Base-by-base conservation (phyloP, 1,139 yeast genomes). In the Scheffersomyces illinoinensis region DNA sequence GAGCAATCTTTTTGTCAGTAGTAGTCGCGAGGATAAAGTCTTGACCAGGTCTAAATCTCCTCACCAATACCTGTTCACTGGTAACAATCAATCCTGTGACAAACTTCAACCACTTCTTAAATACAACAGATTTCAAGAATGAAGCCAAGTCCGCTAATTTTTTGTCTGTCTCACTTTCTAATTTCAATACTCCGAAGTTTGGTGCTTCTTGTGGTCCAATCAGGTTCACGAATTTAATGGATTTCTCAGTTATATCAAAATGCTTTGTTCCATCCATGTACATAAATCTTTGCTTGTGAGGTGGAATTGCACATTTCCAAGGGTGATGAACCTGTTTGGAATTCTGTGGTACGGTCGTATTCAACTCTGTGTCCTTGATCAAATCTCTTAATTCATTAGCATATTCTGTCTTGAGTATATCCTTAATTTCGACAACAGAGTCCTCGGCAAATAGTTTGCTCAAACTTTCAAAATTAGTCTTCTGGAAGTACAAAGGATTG, bases 21-120 rank as follows among this genome's bases (percentile, higher is more conserved):
- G 91, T 84, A 0, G 98, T 91, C 0, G 99, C 99, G 55, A 96
- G 79, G 4, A 95, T 93, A 72, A 91, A 96, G 73, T 96, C 99
- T 50, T 86, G 87, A 1, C 98, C 99, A 0, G 98, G 99, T 66
- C 99, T 85, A 76, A 96, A 96, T 63, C 98, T 80, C 69, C 99
- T 85, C 2, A 90, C 83, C 50, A 93, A 70, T 1, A 90, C 76
- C 65, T 90, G 91, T 60, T 90, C 91, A 52, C 88, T 83, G 10
- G 86, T 77, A 8, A 90, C 86, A 2, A 82, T 76, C 58, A 93
- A 71, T n/a, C 87, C 83, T 0, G 98, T 90, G 5, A 93, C 73
- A 3, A 77, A 62, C 23, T 79, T 76, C 50, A 96, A 71, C 90
- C 96, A 93, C 71, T 88, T 88, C 55, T 83, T 82, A 73, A 91